phyloP scores from a whole-genome alignment of 441 rosid species.

The Mallotus japonicus region DNA sequence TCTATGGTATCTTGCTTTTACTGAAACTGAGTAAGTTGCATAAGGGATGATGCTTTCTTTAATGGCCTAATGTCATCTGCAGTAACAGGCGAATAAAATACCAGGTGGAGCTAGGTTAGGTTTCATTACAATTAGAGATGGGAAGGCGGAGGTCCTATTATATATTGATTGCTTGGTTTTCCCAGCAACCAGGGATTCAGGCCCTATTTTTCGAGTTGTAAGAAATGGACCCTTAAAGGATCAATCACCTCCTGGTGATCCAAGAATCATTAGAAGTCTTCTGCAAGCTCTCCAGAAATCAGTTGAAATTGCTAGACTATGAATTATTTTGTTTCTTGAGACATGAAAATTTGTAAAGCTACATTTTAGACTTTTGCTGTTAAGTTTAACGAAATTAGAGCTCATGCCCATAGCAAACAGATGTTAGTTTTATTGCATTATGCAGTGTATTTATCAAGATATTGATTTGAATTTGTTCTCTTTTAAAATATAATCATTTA shows the following conservation, averaged over 20 bases:
- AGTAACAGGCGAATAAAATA: conserved; percentile 70
- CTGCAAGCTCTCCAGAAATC: conserved; percentile 68
- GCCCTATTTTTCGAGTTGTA: conserved; percentile 69
- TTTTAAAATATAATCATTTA: neutral
- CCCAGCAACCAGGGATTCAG: conserved; percentile 50
- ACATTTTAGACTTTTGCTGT: neutral
- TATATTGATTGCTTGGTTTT: conserved; percentile 81
- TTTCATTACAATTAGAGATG: conserved; percentile 73
- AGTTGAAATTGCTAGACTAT: conserved; percentile 56
- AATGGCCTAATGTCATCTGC: neutral
- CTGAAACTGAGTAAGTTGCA: neutral
- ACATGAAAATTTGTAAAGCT: neutral
- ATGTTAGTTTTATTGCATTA: neutral
- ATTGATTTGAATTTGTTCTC: conserved; percentile 11
- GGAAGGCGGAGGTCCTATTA: conserved; percentile 73
- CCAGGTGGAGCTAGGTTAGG: conserved; percentile 86
- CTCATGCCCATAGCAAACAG: neutral
- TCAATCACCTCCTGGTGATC: conserved; percentile 76
- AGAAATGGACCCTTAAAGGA: conserved; percentile 75
- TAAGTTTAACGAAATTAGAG: neutral
- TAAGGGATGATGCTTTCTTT: neutral
- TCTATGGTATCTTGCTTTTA: neutral
- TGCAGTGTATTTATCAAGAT: neutral
- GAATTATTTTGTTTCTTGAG: conserved; percentile 22
- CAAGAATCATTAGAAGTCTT: conserved; percentile 92